phyloP scores from a whole-genome alignment of 2,329 filamentous ascomycete species.

The Venturia nashicola region DNA sequence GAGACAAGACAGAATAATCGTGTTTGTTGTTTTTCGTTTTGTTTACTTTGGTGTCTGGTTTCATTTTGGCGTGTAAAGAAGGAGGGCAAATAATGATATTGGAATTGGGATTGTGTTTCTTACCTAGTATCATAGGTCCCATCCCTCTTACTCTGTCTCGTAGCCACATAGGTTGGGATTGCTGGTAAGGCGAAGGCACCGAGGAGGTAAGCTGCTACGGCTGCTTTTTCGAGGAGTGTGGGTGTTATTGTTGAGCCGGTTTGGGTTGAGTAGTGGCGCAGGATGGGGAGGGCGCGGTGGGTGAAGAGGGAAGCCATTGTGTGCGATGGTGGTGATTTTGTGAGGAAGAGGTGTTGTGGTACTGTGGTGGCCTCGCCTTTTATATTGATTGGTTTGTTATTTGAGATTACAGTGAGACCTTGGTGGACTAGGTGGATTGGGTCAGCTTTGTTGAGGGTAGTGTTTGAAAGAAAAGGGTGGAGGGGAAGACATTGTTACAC shows the following conservation, averaged over 20 bases:
- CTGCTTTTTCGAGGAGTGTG: slow-evolving; percentile 5
- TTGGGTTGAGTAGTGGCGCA: background rate
- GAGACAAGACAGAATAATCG: no score
- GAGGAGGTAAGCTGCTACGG: slow-evolving; percentile 25
- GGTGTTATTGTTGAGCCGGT: background rate
- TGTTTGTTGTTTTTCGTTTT: no score
- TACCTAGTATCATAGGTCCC: slow-evolving; percentile 25
- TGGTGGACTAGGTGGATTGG: background rate
- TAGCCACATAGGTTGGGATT: slow-evolving; percentile 26
- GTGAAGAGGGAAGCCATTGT: background rate
- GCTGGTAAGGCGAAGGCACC: slow-evolving; percentile 27
- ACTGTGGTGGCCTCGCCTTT: background rate
- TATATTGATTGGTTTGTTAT: background rate
- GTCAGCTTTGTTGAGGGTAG: background rate
- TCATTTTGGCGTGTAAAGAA: no score
- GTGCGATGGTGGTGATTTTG: background rate
- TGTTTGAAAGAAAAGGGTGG: no score
- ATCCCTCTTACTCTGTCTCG: slow-evolving; percentile 23
- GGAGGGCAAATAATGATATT: no score
- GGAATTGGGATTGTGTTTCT: slow-evolving; percentile 8
- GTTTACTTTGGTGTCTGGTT: no score
- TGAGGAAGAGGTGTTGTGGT: background rate
- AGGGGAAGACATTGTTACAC: background rate
- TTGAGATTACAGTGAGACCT: background rate
- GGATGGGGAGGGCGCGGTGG: background rate